A percentile compares a stretch with the other conserved stretches of the same genome.
phyloP scores from a whole-genome alignment of 179 eudicot genomes.

The Nepenthes alata region DNA sequence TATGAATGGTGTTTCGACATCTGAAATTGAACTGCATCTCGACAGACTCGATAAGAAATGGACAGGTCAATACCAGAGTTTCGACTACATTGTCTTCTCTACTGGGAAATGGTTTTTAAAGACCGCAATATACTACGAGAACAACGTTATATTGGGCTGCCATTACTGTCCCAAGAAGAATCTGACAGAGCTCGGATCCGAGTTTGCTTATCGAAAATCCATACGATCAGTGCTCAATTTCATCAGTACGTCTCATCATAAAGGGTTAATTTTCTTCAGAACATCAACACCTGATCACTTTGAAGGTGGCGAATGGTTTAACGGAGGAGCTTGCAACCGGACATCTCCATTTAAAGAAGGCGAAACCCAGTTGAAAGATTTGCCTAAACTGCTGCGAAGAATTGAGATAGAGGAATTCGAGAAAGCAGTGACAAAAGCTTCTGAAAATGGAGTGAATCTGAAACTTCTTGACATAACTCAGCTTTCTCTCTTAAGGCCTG shows the following conservation, averaged over 20 bases:
- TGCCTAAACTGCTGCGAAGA: constrained; percentile 30
- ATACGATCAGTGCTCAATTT: constrained; percentile 39
- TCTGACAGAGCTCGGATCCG: constrained; percentile 39
- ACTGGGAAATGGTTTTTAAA: constrained; percentile 78
- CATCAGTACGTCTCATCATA: constrained; percentile 45
- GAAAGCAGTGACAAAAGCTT: constrained; percentile 25
- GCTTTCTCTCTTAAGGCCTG: constrained; percentile 67
- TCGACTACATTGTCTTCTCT: constrained; percentile 63
- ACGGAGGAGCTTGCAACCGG: constrained; percentile 60
- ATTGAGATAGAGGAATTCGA: constrained; percentile 57
- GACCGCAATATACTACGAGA: constrained; percentile 54
- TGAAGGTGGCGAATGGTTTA: constrained; percentile 69
- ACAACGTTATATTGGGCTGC: constrained; percentile 45
- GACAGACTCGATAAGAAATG: constrained; percentile 60
- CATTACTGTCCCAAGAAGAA: constrained; percentile 48
- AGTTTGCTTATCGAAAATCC: constrained; percentile 56
- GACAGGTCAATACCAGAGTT: constrained; percentile 31
- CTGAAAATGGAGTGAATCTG: constrained; percentile 38
- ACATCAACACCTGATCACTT: constrained; percentile 76
- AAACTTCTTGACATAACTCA: constrained; percentile 49
- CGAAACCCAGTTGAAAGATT: constrained; percentile 28
- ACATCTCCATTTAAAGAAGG: constrained; percentile 49
- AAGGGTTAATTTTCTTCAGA: constrained; percentile 51
- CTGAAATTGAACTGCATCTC: constrained; percentile 49
- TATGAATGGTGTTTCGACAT: constrained; percentile 42